Conservation (phyloP, 805 yeast species). For the Yarrowia osloensis region DNA sequence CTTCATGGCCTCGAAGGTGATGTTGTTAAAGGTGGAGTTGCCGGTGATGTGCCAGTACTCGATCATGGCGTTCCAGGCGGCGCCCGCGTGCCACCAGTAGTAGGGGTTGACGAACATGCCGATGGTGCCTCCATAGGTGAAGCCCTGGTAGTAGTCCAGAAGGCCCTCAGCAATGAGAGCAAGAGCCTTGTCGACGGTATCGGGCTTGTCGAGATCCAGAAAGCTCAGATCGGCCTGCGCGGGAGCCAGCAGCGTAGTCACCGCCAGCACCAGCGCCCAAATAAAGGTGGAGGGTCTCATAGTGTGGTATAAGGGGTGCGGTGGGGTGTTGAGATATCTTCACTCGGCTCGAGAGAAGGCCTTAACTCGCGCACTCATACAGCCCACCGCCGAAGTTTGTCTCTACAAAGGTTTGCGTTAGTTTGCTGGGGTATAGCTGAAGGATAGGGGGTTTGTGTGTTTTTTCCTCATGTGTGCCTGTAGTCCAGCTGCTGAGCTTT, state of each 20-base stretch:
- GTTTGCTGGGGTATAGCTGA: slow-evolving; percentile 5
- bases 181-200: slow-evolving; percentile 55
- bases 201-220: slow-evolving; percentile 43
- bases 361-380: slow-evolving; percentile 24
- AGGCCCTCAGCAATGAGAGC: slow-evolving; percentile 59
- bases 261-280: slow-evolving; percentile 26
- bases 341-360: too few relatives aligned
- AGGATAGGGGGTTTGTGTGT: not conserved
- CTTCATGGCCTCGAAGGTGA: slow-evolving; percentile 61
- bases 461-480: not conserved
- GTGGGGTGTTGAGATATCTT: not conserved
- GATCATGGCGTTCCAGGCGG: slow-evolving; percentile 84
- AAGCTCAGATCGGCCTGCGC: slow-evolving; percentile 22
- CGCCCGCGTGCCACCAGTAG: slow-evolving; percentile 99
- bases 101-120: slow-evolving; percentile 90
- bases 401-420: slow-evolving; percentile 8
- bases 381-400: slow-evolving; percentile 12
- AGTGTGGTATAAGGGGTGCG: not conserved
- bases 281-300: slow-evolving; percentile 23
- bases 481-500: not conserved
- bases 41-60: slow-evolving; percentile 75
- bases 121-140: slow-evolving; percentile 66
- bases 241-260: slow-evolving; percentile 11
- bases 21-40: slow-evolving; percentile 63
- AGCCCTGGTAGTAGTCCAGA: slow-evolving; percentile 69